Conservation (phyloP, 164 flowering plant genomes). For the Piper betle region DNA sequence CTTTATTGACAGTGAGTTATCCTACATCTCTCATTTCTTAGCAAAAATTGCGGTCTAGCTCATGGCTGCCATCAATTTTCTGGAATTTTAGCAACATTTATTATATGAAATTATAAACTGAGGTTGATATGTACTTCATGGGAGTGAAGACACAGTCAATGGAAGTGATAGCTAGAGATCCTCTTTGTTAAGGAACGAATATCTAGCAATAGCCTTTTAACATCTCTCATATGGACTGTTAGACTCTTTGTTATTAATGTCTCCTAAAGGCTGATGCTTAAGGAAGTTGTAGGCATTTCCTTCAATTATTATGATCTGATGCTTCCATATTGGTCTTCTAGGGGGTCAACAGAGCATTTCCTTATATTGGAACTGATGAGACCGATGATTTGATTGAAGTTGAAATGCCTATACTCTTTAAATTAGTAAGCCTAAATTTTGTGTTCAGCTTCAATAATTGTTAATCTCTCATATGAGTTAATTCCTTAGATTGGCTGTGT, state of each 20-base stretch:
- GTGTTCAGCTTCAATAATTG: neutral
- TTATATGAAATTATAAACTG: no score
- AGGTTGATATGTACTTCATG: neutral
- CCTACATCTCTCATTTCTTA: neutral
- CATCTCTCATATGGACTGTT: no score
- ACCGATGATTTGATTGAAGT: constrained; percentile 75
- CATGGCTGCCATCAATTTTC: neutral
- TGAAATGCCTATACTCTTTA: constrained; percentile 84
- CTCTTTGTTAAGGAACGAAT: no score
- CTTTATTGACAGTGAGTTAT: constrained; percentile 64
- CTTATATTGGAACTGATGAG: constrained; percentile 65
- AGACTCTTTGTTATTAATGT: no score
- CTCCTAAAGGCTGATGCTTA: no score
- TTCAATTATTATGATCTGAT: neutral
- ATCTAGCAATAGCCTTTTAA: no score
- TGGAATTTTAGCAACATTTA: no score
- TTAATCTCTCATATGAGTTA: neutral
- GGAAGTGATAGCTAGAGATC: no score
- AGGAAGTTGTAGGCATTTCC: no score
- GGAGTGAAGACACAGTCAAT: neutral
- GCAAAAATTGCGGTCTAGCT: neutral
- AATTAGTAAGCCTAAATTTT: constrained; percentile 40
- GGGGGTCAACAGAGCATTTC: constrained; percentile 99
- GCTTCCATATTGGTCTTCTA: constrained; percentile 13
- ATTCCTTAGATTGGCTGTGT: neutral